Evolutionary conservation across 2,329 filamentous ascomycete genomes (phyloP), one percentile per base, ranked within the genome.

Genomic region (Fusarium torreyae): DNA sequence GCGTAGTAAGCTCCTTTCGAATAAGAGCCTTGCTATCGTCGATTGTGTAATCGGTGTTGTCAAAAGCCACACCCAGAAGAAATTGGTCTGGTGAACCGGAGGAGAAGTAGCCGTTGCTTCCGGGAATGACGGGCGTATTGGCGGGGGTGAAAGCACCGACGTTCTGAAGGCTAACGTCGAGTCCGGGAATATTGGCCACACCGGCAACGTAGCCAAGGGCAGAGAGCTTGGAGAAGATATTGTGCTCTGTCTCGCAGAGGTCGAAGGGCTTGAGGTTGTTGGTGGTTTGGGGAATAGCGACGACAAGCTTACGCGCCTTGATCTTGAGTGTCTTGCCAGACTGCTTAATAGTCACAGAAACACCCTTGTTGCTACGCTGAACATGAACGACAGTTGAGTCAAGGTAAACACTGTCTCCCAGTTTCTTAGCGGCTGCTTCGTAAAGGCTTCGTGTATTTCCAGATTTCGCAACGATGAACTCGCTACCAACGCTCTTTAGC

Each of bases 281-380:
- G 1, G 71, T 13, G 9, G 60, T 68, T 13, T 66, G 70, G 2
- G 70, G 70, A 10, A 71, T 61, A 2, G 70, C 70, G 2, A 73
- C 49, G 2, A 73, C 17, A 1, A 73, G 57, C 39, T 73, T 73
- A 18, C 63, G 66, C 1, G 70, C 70, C 1, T 52, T 45, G 28
- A 57, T 36, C 2, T 46, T 50, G 38, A 46, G 9, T 10, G 44
- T 22, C 34, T 58, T 48, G 7, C 42, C 40, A 10, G 38, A 5
- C 5, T 59, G 67, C 26, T 63, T 45, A 2, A 70, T 22, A 5
- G 15, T n/a, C 0, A 69, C 18, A 18, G 54, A 17, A 11, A 68
- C 57, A 0, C 66, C 63, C 9, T 54, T 17, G 6, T 26, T 33
- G 7, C 24, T 46, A 8, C 67, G 57, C 0, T 34, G 5, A 6